These are phyloP conservation scores for Paraphysoderma sedebokerense DNA, from an alignment of 371 early-diverging fungal genomes.

Conservation along the genomic window DNA sequence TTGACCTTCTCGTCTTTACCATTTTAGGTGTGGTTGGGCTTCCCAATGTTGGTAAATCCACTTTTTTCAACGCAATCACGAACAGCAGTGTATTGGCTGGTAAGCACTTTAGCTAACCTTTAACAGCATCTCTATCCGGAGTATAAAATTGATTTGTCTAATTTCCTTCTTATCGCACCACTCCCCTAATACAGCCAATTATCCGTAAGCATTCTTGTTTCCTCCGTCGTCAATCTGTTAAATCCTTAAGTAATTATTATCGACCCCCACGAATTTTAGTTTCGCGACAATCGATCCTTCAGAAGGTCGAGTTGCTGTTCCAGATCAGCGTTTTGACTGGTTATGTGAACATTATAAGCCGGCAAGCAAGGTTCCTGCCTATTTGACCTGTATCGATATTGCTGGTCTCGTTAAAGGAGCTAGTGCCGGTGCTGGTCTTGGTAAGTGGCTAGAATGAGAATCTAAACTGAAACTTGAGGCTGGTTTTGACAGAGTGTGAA, in stretches of 20 bases:
- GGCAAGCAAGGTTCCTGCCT: conserved; percentile 46
- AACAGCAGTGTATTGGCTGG: conserved; percentile 71
- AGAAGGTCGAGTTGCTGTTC: conserved; percentile 84
- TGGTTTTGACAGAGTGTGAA: conserved; percentile 21
- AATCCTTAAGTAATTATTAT: conserved; percentile 2
- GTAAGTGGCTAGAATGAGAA: conserved; percentile 16
- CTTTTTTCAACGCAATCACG: conserved; percentile 94
- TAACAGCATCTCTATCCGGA: neutral
- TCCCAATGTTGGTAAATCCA: conserved; percentile 95
- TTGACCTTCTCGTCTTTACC: neutral
- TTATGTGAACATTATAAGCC: conserved; percentile 58
- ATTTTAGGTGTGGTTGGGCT: conserved; percentile 94
- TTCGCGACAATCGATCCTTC: conserved; percentile 59
- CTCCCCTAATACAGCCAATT: no score
- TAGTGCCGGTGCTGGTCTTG: conserved; percentile 68
- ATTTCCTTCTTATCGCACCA: no score
- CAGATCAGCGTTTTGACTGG: conserved; percentile 86
- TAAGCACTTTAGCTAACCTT: no score
- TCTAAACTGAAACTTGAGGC: conserved; percentile 13
- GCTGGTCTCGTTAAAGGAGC: conserved; percentile 98
- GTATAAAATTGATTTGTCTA: neutral
- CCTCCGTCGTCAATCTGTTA: neutral
- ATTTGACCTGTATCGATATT: conserved; percentile 92
- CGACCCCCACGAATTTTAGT: no score
- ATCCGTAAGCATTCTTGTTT: no score